phyloP scores from a whole-genome alignment of 768 basidiomycete genomes.

The Lactarius akahatsu region DNA sequence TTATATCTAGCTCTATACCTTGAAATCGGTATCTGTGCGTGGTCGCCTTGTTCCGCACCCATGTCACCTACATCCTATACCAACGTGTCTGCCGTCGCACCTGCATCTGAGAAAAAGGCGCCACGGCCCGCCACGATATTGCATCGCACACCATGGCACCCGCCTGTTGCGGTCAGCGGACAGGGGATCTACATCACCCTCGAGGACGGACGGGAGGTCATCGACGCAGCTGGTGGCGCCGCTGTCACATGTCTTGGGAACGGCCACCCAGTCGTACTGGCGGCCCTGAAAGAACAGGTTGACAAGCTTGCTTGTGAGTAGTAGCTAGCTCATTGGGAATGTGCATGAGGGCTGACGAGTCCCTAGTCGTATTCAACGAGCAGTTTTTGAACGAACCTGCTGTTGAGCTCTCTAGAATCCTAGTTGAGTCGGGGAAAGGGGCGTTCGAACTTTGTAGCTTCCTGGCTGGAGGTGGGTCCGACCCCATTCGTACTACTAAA shows the following conservation, averaged over 20 bases:
- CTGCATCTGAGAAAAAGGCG: not conserved
- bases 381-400: constrained; percentile 80
- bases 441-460: constrained; percentile 74
- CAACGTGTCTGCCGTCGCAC: not conserved
- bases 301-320: constrained; percentile 73
- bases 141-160: constrained; percentile 65
- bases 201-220: constrained; percentile 62
- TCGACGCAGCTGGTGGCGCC: constrained; percentile 85
- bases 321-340: constrained; percentile 32
- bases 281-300: constrained; percentile 77
- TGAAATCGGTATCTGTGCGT: not conserved
- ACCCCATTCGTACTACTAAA: not conserved
- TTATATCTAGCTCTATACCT: constrained; percentile 1
- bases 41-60: not conserved
- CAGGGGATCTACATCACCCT: constrained; percentile 72
- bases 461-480: constrained; percentile 63
- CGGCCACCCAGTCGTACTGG: constrained; percentile 65
- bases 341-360: not conserved
- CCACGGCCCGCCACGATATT: constrained; percentile 32
- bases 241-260: constrained; percentile 81
- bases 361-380: constrained; percentile 81
- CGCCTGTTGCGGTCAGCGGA: constrained; percentile 63
- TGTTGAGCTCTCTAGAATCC: constrained; percentile 67
- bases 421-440: constrained; percentile 66
- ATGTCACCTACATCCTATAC: constrained; percentile 1